A percentile compares a stretch with the other conserved stretches of the same genome.
These are phyloP conservation scores for Silene coronaria DNA, from an alignment of 179 eudicot species.

Conservation along the genomic window DNA sequence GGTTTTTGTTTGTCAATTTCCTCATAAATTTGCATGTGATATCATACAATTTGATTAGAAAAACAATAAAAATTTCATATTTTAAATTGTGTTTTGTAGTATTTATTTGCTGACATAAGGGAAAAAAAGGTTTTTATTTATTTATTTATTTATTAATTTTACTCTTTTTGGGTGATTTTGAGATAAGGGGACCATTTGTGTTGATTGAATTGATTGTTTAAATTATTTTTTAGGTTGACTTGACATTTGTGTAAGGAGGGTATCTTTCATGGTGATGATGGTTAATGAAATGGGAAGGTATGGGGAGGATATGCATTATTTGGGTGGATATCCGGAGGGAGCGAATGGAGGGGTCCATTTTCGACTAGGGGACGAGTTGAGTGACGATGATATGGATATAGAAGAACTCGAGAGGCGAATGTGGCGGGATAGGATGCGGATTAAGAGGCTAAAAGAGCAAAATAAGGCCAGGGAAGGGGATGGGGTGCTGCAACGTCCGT, in stretches of 20 bases:
- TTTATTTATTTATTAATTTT: neutral
- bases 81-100: neutral
- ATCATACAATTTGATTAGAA: neutral
- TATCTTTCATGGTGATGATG: neutral
- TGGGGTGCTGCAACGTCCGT: slow-evolving; percentile 4
- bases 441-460: slow-evolving; percentile 14
- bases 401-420: slow-evolving; percentile 23
- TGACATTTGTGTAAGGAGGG: neutral
- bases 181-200: neutral
- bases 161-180: slow-evolving; percentile 10
- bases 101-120: neutral
- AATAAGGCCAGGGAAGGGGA: slow-evolving; percentile 1
- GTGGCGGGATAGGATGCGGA: slow-evolving; percentile 18
- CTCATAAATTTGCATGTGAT: neutral
- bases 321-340: neutral
- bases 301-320: slow-evolving; percentile 1
- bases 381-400: slow-evolving; percentile 19
- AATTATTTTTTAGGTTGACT: neutral
- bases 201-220: neutral
- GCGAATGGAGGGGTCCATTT: neutral
- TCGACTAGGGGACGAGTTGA: slow-evolving; percentile 5
- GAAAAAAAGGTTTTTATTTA: neutral
- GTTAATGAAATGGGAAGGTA: slow-evolving; percentile 6
- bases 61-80: neutral
- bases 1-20: neutral